Base-by-base conservation (phyloP, 2,329 filamentous ascomycete genomes). In the Salinomyces thailandicus region DNA sequence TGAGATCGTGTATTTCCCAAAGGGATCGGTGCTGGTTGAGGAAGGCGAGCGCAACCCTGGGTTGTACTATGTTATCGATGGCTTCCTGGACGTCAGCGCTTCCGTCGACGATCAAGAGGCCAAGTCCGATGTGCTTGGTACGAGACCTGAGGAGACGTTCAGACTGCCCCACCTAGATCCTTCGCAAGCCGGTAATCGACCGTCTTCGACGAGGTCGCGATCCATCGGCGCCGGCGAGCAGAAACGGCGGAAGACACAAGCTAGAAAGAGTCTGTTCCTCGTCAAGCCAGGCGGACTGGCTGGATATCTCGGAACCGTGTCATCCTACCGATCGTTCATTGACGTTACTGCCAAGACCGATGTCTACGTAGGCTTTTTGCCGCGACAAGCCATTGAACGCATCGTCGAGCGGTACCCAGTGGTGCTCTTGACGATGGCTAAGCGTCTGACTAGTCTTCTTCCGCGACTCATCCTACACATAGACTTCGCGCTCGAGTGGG, bases 341-440 rank as follows among this genome's bases (percentile, higher is more conserved):
- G 89, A 96, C 54, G 87, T 98, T 2, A 82, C 89, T 24, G 93
- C 91, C 3, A 96, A 96, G 63, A 98, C 93, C 0, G 91, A 98
- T 61, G 91, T 96, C 2, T 96, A 95, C 52, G 91, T 98, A 11
- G 91, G 91, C 1, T 98, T 98, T 47, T 66, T 98, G 9, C 91
- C 91, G 0, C 74, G 86, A 18, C 73, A 77, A 0, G 83, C 86
- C 0, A 70, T 98, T 18, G 91, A 98, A 55, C 75, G 86, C 46
- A 91, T 98, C 31, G 85, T 93, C 1, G 91, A 98, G 47, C 79
- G 77, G 47, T 91, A 95, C 54, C 91, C 91, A 0, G 84, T 94
- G 27, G 82, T 96, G 3, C 66, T 98, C 7, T 67, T 98, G 31
- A 98, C 93, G 0, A 87, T 98, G 80, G 91, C 91, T 1, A 98